These are phyloP conservation scores for Lipomyces kockii DNA, from an alignment of 805 yeast species.

Conservation along the genomic window DNA sequence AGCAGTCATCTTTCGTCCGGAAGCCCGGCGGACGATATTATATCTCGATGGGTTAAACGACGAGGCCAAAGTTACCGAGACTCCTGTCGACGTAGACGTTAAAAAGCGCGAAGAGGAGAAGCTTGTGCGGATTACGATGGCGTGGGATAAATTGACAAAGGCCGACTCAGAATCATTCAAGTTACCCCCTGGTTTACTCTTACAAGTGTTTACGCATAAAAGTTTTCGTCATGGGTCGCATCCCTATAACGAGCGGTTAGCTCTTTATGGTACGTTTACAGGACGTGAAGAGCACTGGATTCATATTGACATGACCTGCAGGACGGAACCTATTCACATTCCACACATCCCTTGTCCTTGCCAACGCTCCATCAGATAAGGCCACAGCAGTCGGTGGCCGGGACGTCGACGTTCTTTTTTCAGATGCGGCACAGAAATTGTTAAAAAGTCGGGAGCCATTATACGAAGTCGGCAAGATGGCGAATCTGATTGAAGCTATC, in stretches of 20 bases:
- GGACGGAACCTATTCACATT: constrained; percentile 28
- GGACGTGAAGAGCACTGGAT: background rate
- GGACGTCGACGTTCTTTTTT: constrained; percentile 22
- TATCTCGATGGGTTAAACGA: constrained; percentile 13
- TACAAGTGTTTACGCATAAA: constrained; percentile 90
- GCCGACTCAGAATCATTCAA: constrained; percentile 49
- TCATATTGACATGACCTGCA: background rate
- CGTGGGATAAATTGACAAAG: constrained; percentile 26
- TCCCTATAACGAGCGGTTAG: constrained; percentile 86
- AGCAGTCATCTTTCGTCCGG: background rate
- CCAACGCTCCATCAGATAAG: constrained; percentile 14
- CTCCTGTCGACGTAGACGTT: background rate
- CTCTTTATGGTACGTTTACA: constrained; percentile 52
- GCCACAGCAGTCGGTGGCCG: constrained; percentile 26
- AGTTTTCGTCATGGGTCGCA: constrained; percentile 89
- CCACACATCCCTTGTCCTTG: constrained; percentile 22
- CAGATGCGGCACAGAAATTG: constrained; percentile 16
- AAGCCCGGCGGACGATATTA: constrained; percentile 16
- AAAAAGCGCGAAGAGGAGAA: constrained; percentile 8
- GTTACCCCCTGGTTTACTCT: constrained; percentile 63
- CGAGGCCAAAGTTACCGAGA: background rate
- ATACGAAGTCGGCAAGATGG: constrained; percentile 5
- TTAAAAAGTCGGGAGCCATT: constrained; percentile 20
- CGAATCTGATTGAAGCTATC: constrained; percentile 16
- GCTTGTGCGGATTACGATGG: background rate